These are phyloP conservation scores for Coccinonectria pachysandricola DNA, from an alignment of 2,329 filamentous ascomycete species.

Conservation along the genomic window DNA sequence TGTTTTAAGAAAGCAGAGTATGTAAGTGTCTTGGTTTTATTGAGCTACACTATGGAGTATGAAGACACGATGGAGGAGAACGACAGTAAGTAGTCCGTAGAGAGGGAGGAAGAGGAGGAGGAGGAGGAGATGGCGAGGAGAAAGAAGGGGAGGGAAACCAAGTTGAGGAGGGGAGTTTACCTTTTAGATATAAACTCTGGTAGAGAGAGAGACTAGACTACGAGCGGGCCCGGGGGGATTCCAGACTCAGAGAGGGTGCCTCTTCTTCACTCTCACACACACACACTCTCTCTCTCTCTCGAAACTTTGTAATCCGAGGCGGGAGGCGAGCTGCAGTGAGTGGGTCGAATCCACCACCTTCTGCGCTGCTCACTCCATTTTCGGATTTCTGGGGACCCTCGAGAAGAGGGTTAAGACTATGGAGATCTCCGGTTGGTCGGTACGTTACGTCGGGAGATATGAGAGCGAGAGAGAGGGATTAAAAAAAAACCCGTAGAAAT, in stretches of 20 bases:
- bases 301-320: neutral
- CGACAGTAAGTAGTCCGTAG: neutral
- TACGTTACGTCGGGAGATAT: too few species aligned
- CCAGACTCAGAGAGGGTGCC: neutral
- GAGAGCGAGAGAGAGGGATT: too few species aligned
- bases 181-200: neutral
- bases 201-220: neutral
- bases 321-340: too few species aligned
- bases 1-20: too few species aligned
- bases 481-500: too few species aligned
- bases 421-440: too few species aligned
- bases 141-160: neutral
- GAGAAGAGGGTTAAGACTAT: too few species aligned
- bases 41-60: neutral
- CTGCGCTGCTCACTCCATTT: neutral
- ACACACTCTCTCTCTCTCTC: too few species aligned
- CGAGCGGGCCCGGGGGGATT: neutral
- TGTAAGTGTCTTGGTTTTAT: neutral
- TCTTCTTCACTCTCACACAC: too few species aligned
- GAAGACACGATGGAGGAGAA: neutral
- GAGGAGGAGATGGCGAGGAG: neutral
- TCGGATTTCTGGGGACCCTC: too few species aligned
- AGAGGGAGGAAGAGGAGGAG: neutral
- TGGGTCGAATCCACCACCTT: too few species aligned
- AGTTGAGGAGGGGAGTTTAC: neutral